Evolutionary conservation across 2,329 filamentous ascomycete genomes (phyloP), one percentile per base, ranked within the genome.

Genomic region (Simplicillium sp.): DNA sequence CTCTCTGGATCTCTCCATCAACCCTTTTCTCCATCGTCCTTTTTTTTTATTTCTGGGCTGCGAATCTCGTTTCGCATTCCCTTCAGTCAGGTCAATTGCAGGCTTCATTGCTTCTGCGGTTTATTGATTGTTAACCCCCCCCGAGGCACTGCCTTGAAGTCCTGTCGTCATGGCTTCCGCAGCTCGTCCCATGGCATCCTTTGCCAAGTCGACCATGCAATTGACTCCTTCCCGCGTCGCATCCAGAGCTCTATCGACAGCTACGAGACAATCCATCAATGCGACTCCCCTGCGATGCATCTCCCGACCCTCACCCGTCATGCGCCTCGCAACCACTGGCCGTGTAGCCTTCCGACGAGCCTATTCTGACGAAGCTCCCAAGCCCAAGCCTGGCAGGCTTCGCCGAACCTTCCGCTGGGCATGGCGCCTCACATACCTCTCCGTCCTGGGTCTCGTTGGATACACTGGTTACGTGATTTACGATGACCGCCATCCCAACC

Each of bases 381-480:
- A 65, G 54, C 62, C 62, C 52, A 75, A 69, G 60, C 61, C 67
- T 34, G 65, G 69, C 54, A 77, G 80, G 57, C 82, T 92, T 64
- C 67, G 80, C 44, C 68, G 69, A 42, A 73, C 79, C 49, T 71
- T 97, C 58, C 77, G 77, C 59, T 94, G 84, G 81, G 66, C 81
- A 44, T 97, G 87, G 85, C 80, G 92, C 53, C 59, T 87, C 54
- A 85, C 83, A 42, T 88, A 90, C 60, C 65, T 96, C 48, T 83
- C 84, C 41, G 62, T 79, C 45, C 61, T 92, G 47, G 84, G 74
- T 48, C 72, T 81, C 44, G 58, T 84, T 34, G 86, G 70, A 49
- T 88, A 82, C 58, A 68, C 89, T 44, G 77, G 75, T 53, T 96
- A 92, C 62, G 77, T 77, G 57, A 83, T 96, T 66, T 96, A 89